Evolutionary conservation across 75 land plant species (phyloP), one percentile per base, ranked within the genome.

Genomic region (Ceratopteris richardii): DNA sequence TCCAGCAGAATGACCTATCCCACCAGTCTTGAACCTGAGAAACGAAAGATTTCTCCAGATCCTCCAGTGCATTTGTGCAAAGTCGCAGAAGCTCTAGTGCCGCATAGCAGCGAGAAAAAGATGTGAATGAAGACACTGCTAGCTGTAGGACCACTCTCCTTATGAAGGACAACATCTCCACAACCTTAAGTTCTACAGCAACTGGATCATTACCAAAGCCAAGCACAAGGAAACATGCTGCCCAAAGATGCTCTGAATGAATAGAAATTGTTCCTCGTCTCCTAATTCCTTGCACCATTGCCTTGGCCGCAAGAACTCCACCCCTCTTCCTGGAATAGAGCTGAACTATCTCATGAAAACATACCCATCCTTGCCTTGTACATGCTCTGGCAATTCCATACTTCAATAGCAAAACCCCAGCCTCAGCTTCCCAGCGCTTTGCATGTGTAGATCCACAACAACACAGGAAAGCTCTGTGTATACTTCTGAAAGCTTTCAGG

Each of bases 181-280:
- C 51, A 16, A 79, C 85, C 57, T 77, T 82, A 18, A 78, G 73
- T 50, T 91, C 82, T 12, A 91, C 80, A 20, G 66, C 52, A 3
- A 64, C 64, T 0, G 83, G 79, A 19, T 82, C 82, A 37, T 69
- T 71, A n/a, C 93, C 85, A 51, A 84, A 81, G 10, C 81, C 79
- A 56, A 88, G 72, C 1, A 82, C 58, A 56, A 84, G 72, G 60
- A 87, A 91, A 47, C 87, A 84, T 11, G 97, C 85, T 7, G 97
- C 88, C 97, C 88, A 91, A 53, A 84, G 57, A 33, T 91, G 97
- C 27, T 82, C 88, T 14, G 74, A 53, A 46, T 80, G 85, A 0
- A 67, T 70, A 10, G 61, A 17, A 16, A 84, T 51, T 1, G 70
- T 64, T 0, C 83, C 88, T 31, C 68, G 58, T 21, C 53, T 67